Percentiles rank a stretch among this genome's conserved stretches.
phyloP scores from a whole-genome alignment of 495 filamentous ascomycete genomes.

The Penicillium pulvis region DNA sequence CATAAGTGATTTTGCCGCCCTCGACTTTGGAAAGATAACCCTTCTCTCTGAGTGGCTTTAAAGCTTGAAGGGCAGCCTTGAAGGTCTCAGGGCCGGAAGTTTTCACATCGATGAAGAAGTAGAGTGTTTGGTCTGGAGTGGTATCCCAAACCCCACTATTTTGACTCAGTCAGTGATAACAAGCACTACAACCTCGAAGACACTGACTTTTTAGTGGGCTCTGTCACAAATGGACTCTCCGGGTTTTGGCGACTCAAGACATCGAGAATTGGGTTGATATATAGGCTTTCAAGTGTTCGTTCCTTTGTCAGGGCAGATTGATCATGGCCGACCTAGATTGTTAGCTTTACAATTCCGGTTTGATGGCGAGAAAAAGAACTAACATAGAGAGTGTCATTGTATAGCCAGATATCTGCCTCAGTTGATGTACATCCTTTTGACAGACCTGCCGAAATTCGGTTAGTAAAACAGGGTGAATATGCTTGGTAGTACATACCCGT shows the following conservation, averaged over 20 bases:
- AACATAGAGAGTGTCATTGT: constrained; percentile 63
- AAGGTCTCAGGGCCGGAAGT: constrained; percentile 52
- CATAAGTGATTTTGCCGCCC: constrained; percentile 43
- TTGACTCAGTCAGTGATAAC: background rate
- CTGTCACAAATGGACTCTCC: constrained; percentile 35
- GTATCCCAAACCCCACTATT: constrained; percentile 50
- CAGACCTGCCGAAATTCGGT: constrained; percentile 26
- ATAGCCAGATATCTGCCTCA: constrained; percentile 89
- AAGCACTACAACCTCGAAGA: too few relatives aligned
- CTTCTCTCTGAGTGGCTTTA: constrained; percentile 63
- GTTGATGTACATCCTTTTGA: constrained; percentile 67
- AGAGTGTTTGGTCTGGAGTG: constrained; percentile 60
- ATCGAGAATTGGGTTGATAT: constrained; percentile 57
- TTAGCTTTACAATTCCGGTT: background rate
- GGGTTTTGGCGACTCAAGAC: constrained; percentile 56
- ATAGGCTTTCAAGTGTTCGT: constrained; percentile 56
- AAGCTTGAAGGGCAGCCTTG: constrained; percentile 59
- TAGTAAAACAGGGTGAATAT: background rate
- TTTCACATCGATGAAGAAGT: constrained; percentile 76
- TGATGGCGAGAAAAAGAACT: constrained; percentile 6
- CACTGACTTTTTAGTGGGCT: constrained; percentile 43
- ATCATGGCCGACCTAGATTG: constrained; percentile 55
- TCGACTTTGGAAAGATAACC: constrained; percentile 62
- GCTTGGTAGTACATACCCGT: constrained; percentile 33
- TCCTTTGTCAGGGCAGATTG: constrained; percentile 49